These are phyloP conservation scores for Penicillium verrucosum DNA, from an alignment of 2,329 filamentous ascomycete species.

Conservation along the genomic window DNA sequence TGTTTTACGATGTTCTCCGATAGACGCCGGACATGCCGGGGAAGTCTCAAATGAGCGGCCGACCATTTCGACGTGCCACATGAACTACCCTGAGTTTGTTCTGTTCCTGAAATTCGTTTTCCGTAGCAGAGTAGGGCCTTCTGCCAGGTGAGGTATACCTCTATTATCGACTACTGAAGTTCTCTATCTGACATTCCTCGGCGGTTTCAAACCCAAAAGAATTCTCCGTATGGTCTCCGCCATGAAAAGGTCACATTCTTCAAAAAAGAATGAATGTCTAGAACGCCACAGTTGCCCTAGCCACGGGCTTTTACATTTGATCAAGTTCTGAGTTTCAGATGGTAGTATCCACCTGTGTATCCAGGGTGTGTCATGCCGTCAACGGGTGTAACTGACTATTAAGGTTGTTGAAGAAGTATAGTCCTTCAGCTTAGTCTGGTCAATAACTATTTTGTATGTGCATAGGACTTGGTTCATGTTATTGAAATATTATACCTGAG, in stretches of 20 bases:
- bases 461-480: background rate
- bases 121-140: no score
- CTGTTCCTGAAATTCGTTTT: background rate
- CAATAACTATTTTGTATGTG: background rate
- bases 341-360: background rate
- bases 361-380: background rate
- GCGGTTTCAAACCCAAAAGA: background rate
- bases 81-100: background rate
- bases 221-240: background rate
- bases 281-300: background rate
- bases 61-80: background rate
- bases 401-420: background rate
- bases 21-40: background rate
- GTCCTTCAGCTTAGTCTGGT: background rate
- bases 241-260: background rate
- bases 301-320: background rate
- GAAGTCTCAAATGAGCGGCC: background rate
- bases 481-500: background rate
- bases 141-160: background rate
- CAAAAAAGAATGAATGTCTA: background rate
- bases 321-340: background rate
- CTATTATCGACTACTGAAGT: background rate
- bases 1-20: background rate
- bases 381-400: background rate
- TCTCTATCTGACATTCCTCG: background rate